Evolutionary conservation across 768 basidiomycete genomes (phyloP).

Genomic region (Rickenella mellea): DNA sequence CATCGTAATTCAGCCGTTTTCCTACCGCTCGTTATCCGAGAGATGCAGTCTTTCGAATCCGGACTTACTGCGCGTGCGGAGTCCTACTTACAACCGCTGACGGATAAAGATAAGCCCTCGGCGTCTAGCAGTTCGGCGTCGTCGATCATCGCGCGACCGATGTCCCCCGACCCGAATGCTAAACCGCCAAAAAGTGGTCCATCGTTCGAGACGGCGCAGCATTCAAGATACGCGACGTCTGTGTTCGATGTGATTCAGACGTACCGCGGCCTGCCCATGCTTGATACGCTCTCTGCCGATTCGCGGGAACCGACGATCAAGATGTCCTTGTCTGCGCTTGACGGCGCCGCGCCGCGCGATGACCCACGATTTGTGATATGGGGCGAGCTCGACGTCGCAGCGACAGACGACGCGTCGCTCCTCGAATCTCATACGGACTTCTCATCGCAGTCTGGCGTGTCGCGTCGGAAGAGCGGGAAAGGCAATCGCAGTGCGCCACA

Average conservation of each 20-base stretch:
- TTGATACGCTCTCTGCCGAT: conserved; percentile 54
- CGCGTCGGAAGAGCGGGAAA: conserved; percentile 25
- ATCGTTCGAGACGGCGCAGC: conserved; percentile 39
- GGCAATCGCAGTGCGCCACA: conserved; percentile 5
- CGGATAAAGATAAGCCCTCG: neutral
- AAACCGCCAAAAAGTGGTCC: conserved; percentile 8
- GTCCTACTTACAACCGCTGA: conserved; percentile 10
- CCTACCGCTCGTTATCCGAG: conserved; percentile 52
- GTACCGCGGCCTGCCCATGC: conserved; percentile 64
- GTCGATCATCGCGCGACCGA: neutral
- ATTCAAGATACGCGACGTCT: conserved; percentile 60
- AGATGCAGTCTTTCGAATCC: conserved; percentile 85
- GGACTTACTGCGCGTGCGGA: conserved; percentile 64
- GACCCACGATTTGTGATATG: conserved; percentile 91
- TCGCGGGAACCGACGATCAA: conserved; percentile 62
- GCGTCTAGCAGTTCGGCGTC: neutral
- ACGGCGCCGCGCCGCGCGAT: conserved; percentile 66
- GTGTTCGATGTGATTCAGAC: conserved; percentile 78
- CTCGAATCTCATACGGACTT: conserved; percentile 25
- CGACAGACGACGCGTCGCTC: neutral
- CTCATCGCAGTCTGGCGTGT: conserved; percentile 26
- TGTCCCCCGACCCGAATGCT: neutral
- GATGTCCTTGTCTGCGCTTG: conserved; percentile 56
- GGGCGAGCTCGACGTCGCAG: conserved; percentile 43
- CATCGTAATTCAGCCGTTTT: conserved; percentile 25